Conservation (phyloP, 805 yeast species). For the Spathaspora gorwiae region DNA sequence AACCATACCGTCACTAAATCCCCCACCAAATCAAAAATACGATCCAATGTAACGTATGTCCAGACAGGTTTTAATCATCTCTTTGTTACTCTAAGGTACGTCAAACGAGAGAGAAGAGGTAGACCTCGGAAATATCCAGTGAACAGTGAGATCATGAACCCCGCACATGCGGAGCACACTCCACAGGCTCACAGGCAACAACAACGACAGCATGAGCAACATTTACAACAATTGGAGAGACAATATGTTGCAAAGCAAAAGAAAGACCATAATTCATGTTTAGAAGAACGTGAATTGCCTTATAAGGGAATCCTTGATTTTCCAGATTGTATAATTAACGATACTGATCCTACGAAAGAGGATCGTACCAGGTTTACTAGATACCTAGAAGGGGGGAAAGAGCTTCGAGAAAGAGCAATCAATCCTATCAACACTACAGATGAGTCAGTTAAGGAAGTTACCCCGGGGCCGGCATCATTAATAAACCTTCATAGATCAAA, state of each 20-base stretch:
- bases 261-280: neutral
- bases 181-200: neutral
- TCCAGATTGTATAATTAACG: conserved; percentile 54
- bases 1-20: neutral
- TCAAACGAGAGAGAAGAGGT: neutral
- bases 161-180: neutral
- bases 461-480: conserved; percentile 6
- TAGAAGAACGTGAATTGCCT: conserved; percentile 45
- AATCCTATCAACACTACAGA: neutral
- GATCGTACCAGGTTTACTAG: conserved; percentile 50
- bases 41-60: neutral
- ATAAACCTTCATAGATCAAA: conserved; percentile 17
- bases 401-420: conserved; percentile 15
- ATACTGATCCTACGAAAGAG: conserved; percentile 53
- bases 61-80: neutral
- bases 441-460: conserved; percentile 1
- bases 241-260: neutral
- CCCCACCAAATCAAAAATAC: neutral
- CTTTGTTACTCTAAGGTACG: neutral
- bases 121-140: neutral
- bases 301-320: conserved; percentile 60
- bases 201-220: neutral
- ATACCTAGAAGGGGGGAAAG: conserved; percentile 35
- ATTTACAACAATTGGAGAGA: neutral
- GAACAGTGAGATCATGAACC: neutral